phyloP scores from a whole-genome alignment of 331 rosid species.

The Acacia pycnantha region DNA sequence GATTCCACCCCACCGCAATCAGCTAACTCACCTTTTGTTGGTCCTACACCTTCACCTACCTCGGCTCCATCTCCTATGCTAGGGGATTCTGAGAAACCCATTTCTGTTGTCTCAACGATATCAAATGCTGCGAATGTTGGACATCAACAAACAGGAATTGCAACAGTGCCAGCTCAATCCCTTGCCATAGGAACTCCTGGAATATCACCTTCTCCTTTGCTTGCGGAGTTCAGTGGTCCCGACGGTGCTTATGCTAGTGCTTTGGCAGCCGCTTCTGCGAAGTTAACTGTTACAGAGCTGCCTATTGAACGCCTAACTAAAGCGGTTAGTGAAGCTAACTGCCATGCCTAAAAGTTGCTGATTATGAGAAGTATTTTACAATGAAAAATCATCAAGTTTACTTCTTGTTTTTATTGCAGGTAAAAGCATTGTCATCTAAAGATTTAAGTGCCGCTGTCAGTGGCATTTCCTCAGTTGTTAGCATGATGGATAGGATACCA shows the following conservation, averaged over 20 bases:
- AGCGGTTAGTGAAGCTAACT: constrained; percentile 58
- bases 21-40: constrained; percentile 22
- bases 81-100: too few species aligned
- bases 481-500: constrained; percentile 88
- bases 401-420: constrained; percentile 49
- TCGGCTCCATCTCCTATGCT: too few species aligned
- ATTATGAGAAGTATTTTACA: constrained; percentile 11
- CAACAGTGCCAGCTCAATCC: too few species aligned
- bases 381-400: constrained; percentile 22
- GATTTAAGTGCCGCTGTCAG: constrained; percentile 71
- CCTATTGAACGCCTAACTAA: constrained; percentile 82
- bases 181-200: too few species aligned
- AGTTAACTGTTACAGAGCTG: constrained; percentile 72
- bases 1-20: constrained; percentile 78
- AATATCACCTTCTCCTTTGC: too few species aligned
- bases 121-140: too few species aligned
- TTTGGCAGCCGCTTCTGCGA: too few species aligned
- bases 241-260: too few species aligned
- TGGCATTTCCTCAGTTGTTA: constrained; percentile 82
- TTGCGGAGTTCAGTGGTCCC: too few species aligned
- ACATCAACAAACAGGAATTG: too few species aligned
- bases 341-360: neutral
- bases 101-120: too few species aligned
- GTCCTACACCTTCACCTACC: too few species aligned
- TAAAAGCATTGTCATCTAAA: constrained; percentile 70